These are phyloP conservation scores for Prinsepia uniflora DNA, from an alignment of 306 rosid genomes.

Conservation along the genomic window DNA sequence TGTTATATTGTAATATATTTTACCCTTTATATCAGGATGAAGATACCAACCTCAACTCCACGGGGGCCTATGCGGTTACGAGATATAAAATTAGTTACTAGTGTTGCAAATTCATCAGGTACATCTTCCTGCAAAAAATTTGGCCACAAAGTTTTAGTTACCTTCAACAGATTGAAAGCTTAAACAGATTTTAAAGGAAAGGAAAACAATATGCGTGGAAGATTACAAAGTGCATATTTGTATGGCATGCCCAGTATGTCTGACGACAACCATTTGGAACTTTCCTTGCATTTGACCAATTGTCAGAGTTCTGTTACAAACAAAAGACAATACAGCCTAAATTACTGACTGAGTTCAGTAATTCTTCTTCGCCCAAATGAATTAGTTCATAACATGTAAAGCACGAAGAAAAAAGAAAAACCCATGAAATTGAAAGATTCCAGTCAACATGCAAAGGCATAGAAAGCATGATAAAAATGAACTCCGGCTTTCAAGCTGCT, in stretches of 20 bases:
- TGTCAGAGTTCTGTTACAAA: conserved; percentile 69
- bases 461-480: too few relatives aligned
- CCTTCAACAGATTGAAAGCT: conserved; percentile 8
- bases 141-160: background rate
- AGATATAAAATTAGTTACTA: conserved; percentile 66
- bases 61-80: conserved; percentile 79
- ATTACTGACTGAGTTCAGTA: background rate
- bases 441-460: background rate
- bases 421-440: background rate
- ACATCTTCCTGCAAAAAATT: conserved; percentile 71
- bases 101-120: conserved; percentile 79
- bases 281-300: conserved; percentile 99
- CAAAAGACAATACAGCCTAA: conserved; percentile 15
- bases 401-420: background rate
- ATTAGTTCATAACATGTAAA: background rate
- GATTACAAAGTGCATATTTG: conserved; percentile 46
- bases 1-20: background rate
- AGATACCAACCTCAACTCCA: conserved; percentile 76
- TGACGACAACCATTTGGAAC: conserved; percentile 88
- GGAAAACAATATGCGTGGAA: conserved; percentile 3
- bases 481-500: too few relatives aligned
- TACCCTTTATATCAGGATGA: conserved; percentile 6
- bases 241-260: conserved; percentile 93
- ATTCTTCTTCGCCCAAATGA: background rate
- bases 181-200: background rate